Conservation (phyloP, 331 rosid species). For the Telfairia occidentalis region DNA sequence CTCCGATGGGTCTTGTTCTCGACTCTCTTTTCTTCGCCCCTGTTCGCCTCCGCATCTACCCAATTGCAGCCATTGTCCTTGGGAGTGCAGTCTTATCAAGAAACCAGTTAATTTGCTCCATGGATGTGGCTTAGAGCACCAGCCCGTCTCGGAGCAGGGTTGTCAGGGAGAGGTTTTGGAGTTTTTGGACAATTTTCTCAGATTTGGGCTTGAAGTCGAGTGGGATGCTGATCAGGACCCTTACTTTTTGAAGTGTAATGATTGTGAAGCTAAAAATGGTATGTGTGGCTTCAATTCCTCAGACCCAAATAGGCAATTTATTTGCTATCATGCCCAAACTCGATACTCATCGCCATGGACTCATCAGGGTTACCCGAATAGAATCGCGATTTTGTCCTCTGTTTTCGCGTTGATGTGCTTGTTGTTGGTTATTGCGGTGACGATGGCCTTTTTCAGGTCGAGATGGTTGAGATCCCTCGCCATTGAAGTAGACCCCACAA, state of each 20-base stretch:
- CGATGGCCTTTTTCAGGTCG: conserved; percentile 26
- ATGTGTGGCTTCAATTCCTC: conserved; percentile 68
- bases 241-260: conserved; percentile 46
- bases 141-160: conserved; percentile 24
- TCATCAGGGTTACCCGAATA: conserved; percentile 19
- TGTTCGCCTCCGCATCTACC: conserved; percentile 51
- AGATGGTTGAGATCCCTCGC: conserved; percentile 22
- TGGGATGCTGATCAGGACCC: conserved; percentile 65
- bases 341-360: conserved; percentile 42
- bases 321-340: conserved; percentile 35
- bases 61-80: conserved; percentile 56
- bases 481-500: conserved; percentile 53
- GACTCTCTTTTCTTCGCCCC: conserved; percentile 48
- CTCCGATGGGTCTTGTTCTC: conserved; percentile 49
- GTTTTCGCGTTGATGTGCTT: conserved; percentile 31
- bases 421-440: conserved; percentile 21
- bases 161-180: conserved; percentile 57
- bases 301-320: conserved; percentile 35
- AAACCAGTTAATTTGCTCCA: conserved; percentile 41
- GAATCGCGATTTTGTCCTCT: conserved; percentile 22
- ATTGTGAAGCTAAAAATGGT: conserved; percentile 37
- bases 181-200: conserved; percentile 34
- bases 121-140: conserved; percentile 38
- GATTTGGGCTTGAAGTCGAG: conserved; percentile 38
- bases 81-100: conserved; percentile 62